These are phyloP conservation scores for Lichtheimia ramosa DNA, from an alignment of 371 early-diverging fungal genomes.

Conservation along the genomic window DNA sequence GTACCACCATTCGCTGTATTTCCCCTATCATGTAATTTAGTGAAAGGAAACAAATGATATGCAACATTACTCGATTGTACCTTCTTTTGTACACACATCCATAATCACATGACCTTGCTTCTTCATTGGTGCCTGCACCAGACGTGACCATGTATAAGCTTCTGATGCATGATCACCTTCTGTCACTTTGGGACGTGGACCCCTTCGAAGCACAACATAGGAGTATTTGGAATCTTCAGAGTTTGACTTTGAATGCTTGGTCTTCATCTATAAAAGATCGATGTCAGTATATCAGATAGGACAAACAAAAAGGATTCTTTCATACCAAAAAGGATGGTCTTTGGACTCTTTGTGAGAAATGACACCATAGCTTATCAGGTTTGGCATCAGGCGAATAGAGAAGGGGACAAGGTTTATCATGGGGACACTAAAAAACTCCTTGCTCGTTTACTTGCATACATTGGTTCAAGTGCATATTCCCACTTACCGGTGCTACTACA, in stretches of 20 bases:
- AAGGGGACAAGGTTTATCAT: slow-evolving; percentile 74
- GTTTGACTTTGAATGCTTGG: slow-evolving; percentile 70
- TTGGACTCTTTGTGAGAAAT: slow-evolving; percentile 83
- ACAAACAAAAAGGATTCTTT: background rate
- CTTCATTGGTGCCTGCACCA: slow-evolving; percentile 74
- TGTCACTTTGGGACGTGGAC: slow-evolving; percentile 47
- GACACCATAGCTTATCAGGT: slow-evolving; percentile 69
- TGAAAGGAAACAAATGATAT: background rate
- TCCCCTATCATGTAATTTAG: slow-evolving; percentile 24
- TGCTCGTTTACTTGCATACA: background rate
- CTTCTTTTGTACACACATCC: slow-evolving; percentile 65
- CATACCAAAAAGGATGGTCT: slow-evolving; percentile 65
- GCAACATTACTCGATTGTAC: slow-evolving; percentile 17
- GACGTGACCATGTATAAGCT: slow-evolving; percentile 68
- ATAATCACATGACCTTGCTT: slow-evolving; percentile 76
- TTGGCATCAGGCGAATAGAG: slow-evolving; percentile 43
- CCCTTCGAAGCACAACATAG: slow-evolving; percentile 77
- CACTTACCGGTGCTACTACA: slow-evolving; percentile 71
- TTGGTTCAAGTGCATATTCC: background rate
- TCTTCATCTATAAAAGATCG: slow-evolving; percentile 56
- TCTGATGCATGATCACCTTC: slow-evolving; percentile 7
- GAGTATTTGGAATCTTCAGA: slow-evolving; percentile 79
- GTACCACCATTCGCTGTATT: slow-evolving; percentile 71
- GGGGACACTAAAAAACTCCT: slow-evolving; percentile 63
- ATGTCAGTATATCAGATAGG: background rate